Percentiles rank a stretch among this genome's conserved stretches.
These are phyloP conservation scores for Penicillium paxilli DNA, from an alignment of 495 filamentous ascomycete genomes.

Conservation along the genomic window DNA sequence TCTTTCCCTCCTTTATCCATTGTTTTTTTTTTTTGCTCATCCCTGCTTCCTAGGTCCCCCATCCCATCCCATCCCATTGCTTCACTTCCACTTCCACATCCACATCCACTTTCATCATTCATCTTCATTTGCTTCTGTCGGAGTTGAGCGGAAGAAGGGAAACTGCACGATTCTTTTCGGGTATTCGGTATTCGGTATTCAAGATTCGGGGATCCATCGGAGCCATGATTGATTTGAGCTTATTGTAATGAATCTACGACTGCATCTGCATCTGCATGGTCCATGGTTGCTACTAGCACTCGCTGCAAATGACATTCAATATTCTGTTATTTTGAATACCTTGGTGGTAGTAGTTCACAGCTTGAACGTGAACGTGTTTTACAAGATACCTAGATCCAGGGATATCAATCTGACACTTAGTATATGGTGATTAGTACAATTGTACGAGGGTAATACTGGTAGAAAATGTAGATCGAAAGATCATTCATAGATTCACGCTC, in stretches of 20 bases:
- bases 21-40: no score
- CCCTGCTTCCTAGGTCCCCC: not conserved
- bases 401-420: no score
- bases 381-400: no score
- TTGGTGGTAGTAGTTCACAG: no score
- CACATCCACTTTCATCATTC: constrained; percentile 5
- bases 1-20: no score
- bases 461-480: constrained; percentile 8
- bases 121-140: not conserved
- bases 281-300: not conserved
- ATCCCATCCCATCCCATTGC: not conserved
- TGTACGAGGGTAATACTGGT: no score
- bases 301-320: not conserved
- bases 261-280: not conserved
- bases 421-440: no score
- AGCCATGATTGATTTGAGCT: no score
- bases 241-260: not conserved
- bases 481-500: constrained; percentile 17
- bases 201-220: no score
- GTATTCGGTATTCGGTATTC: no score
- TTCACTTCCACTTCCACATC: constrained; percentile 4
- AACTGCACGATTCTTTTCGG: not conserved
- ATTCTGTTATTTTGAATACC: no score
- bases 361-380: no score
- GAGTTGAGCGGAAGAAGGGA: not conserved